Evolutionary conservation across 163 green algal genomes (phyloP).

Genomic region (Scenedesmus sp.): DNA sequence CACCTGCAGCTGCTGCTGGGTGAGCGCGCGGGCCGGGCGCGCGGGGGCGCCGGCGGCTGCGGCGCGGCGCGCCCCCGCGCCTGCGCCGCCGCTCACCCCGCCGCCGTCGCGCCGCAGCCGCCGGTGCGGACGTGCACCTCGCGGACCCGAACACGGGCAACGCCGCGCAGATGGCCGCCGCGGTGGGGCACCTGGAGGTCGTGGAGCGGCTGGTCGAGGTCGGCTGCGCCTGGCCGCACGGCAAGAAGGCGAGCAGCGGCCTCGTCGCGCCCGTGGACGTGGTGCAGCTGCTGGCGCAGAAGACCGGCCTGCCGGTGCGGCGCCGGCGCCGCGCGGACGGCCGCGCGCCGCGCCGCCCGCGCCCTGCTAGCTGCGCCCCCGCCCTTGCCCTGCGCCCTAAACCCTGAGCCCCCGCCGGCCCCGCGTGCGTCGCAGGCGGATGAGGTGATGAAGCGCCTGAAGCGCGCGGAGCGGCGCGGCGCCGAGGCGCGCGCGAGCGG

Average conservation of each 20-base stretch:
- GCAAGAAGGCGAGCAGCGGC: conserved; percentile 40
- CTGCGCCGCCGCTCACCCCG: too few relatives aligned
- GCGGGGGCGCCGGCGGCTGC: too few relatives aligned
- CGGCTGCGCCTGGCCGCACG: conserved; percentile 31
- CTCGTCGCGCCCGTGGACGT: conserved; percentile 33
- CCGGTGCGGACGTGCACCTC: conserved; percentile 32
- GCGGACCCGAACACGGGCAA: conserved; percentile 43
- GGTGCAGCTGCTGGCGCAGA: conserved; percentile 40
- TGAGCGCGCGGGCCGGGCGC: neutral
- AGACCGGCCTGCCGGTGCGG: conserved; percentile 22
- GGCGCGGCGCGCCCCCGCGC: too few relatives aligned
- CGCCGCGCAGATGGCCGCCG: conserved; percentile 39
- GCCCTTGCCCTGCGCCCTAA: too few relatives aligned
- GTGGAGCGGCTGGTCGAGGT: conserved; percentile 37
- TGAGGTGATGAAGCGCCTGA: conserved; percentile 35
- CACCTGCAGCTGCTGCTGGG: conserved; percentile 42
- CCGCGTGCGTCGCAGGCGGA: too few relatives aligned
- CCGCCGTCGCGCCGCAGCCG: conserved; percentile 15
- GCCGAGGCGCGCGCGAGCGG: conserved; percentile 24
- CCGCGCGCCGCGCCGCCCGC: too few relatives aligned
- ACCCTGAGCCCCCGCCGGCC: too few relatives aligned
- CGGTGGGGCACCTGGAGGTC: conserved; percentile 35
- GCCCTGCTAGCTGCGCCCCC: too few relatives aligned
- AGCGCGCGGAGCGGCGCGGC: conserved; percentile 32
- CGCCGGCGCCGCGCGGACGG: too few relatives aligned